Evolutionary conservation across 257 asterid genomes (phyloP).

Genomic region (Cynanchum wilfordii): DNA sequence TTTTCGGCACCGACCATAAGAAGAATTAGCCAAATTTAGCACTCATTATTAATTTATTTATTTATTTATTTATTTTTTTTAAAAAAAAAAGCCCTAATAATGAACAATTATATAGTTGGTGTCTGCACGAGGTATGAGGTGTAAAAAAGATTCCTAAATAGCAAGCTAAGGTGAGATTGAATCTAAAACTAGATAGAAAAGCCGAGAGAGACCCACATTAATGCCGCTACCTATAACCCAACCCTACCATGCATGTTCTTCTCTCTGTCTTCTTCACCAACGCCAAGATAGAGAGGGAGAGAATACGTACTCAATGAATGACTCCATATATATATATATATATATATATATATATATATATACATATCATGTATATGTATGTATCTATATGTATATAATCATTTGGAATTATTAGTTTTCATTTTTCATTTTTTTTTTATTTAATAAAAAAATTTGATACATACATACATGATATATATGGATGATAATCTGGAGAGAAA

Average conservation of each 20-base stretch:
- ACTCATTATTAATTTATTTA: not conserved
- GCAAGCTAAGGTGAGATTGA: not conserved
- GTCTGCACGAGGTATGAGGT: constrained; percentile 20
- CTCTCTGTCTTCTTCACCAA: not conserved
- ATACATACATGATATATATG: too few relatives aligned
- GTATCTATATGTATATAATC: not conserved
- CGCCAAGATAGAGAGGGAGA: not conserved
- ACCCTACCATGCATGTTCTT: not conserved
- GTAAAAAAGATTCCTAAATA: constrained; percentile 3
- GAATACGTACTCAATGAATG: not conserved
- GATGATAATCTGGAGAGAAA: not conserved
- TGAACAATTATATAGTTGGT: not conserved
- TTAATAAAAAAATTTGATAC: too few relatives aligned
- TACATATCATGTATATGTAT: too few relatives aligned
- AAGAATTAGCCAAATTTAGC: constrained; percentile 7
- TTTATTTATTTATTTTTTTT: too few relatives aligned
- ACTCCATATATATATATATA: not conserved
- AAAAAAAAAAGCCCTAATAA: not conserved
- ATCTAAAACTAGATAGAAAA: not conserved
- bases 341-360: too few relatives aligned
- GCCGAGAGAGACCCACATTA: not conserved
- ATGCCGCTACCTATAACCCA: not conserved
- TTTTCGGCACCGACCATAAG: constrained; percentile 19
- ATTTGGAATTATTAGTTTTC: constrained; percentile 5
- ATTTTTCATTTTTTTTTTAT: too few relatives aligned